Evolutionary conservation across 805 yeast species (phyloP), one percentile per base, ranked within the genome.

Genomic region (Hanseniaspora taiwanica): DNA sequence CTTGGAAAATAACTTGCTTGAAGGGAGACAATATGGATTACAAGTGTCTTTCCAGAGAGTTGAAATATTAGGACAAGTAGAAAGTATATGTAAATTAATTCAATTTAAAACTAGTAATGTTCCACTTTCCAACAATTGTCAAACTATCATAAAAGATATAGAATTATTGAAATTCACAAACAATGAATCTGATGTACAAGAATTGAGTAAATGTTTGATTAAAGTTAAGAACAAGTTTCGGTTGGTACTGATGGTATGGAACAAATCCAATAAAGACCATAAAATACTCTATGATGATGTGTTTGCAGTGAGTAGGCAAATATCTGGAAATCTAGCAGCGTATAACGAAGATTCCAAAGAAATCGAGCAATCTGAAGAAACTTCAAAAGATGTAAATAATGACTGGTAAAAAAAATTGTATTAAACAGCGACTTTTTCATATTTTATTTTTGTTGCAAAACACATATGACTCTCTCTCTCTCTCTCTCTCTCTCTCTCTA

Each of bases 1-100:
- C 0, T 61, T 74, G 1, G 57, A 55, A 37, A 71, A 75, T 34
- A 86, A 85, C 37, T 66, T 60, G 39, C 47, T 65, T 2, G 96
- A 86, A 54, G 96, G 96, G 1, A 80, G 78, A 52, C 85, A 83
- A 52, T 78, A 76, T 48, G 97, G 97, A 0, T 67, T 76, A 34
- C 91, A 81, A 53, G 77, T 81, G 0, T 85, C 84, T 0, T 80
- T 75, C 50, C 91, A 81, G 56, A 60, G 82, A 43, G 78, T 72
- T 49, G 48, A 83, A 2, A 53, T 82, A 0, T 54, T 86, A 1
- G 96, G 96, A 0, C 77, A 81, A 42, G 65, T 80, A 31, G 54
- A 66, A 41, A 77, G 81, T 14, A 50, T 78, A 32, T 53, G 71
- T 17, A 57, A 59, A 13, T 53, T 59, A 6, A 59, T 76, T 66